Percentiles rank a stretch among this genome's conserved stretches.
These are phyloP conservation scores for Zasmidium cellare DNA, from an alignment of 2,329 filamentous ascomycete genomes.

Conservation along the genomic window DNA sequence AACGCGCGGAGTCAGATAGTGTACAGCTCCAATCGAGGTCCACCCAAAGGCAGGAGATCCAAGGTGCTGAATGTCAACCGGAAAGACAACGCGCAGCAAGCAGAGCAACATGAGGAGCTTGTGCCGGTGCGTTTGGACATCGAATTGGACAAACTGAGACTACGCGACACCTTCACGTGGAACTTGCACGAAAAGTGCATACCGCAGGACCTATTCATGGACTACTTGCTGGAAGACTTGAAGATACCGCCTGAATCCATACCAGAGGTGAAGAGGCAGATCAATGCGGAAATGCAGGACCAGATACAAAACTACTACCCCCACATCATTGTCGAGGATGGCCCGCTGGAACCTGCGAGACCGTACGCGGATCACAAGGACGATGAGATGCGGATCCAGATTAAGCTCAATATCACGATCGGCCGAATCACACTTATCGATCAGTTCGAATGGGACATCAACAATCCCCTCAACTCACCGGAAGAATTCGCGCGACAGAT, in stretches of 20 bases:
- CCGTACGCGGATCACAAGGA: conserved; percentile 96
- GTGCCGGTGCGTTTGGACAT: conserved; percentile 90
- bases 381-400: conserved; percentile 94
- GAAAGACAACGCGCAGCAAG: conserved; percentile 80
- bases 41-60: conserved; percentile 74
- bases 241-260: conserved; percentile 69
- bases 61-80: conserved; percentile 71
- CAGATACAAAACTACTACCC: conserved; percentile 93
- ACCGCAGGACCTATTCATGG: conserved; percentile 76
- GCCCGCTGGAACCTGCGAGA: conserved; percentile 82
- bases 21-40: conserved; percentile 75
- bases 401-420: conserved; percentile 98
- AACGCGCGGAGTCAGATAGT: conserved; percentile 69
- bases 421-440: conserved; percentile 91
- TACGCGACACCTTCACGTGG: conserved; percentile 98
- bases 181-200: conserved; percentile 91
- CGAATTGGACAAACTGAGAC: conserved; percentile 91
- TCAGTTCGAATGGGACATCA: conserved; percentile 99
- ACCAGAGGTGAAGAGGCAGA: conserved; percentile 52
- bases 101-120: conserved; percentile 86
- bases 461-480: conserved; percentile 88
- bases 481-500: conserved; percentile 92
- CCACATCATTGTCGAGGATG: conserved; percentile 84
- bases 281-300: conserved; percentile 79
- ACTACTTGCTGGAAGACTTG: conserved; percentile 85